Evolutionary conservation across 208 protist genomes (phyloP).

Genomic region (Leishmania tropica): DNA sequence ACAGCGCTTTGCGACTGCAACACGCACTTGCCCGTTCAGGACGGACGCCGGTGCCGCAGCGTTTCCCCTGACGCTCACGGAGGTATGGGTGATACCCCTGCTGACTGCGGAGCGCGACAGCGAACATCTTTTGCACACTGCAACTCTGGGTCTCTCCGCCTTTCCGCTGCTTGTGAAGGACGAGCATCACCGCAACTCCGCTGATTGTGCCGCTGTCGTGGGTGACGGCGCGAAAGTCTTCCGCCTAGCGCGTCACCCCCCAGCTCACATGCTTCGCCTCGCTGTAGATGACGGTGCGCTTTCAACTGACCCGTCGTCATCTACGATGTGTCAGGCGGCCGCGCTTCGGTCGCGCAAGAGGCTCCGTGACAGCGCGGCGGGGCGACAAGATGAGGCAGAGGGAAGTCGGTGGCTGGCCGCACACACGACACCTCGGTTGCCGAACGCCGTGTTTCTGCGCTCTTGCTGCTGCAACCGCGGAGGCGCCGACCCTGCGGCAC

Average conservation of each 20-base stretch:
- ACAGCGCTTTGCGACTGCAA: conserved; percentile 12
- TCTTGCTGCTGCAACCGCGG: background rate
- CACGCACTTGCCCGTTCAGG: conserved; percentile 3
- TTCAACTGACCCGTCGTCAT: too few relatives aligned
- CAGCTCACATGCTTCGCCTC: conserved; percentile 3
- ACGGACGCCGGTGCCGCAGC: background rate
- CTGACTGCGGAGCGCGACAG: background rate
- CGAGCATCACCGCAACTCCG: background rate
- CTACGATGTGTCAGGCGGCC: background rate
- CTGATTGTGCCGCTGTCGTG: background rate
- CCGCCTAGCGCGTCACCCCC: conserved; percentile 5
- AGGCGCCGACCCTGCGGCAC: background rate
- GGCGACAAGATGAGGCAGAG: background rate
- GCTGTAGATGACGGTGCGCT: background rate
- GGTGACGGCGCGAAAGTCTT: background rate
- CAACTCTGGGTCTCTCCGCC: background rate
- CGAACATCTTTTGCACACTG: background rate
- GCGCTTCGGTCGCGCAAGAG: background rate
- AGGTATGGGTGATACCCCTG: conserved; percentile 34
- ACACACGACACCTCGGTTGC: background rate
- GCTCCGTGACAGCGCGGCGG: background rate
- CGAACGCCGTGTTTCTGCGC: background rate
- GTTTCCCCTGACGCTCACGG: background rate
- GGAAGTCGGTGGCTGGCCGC: background rate
- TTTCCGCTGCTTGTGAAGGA: background rate